Evolutionary conservation across 1,284 basidiomycete genomes (phyloP), one percentile per base, ranked within the genome.

Genomic region (Exobasidium cylindrosporum): DNA sequence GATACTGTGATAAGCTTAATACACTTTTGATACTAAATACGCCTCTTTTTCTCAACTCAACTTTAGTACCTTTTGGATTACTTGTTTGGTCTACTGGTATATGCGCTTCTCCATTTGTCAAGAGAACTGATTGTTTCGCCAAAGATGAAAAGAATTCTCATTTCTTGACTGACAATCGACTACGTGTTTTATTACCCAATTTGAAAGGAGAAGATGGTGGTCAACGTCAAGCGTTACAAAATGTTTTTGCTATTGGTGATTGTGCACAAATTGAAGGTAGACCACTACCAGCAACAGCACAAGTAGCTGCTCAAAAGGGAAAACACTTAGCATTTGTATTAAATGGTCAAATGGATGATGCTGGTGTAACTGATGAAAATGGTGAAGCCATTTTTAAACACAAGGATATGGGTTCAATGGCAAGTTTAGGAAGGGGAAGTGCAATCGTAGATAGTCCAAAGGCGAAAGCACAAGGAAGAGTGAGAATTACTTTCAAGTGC

Each of bases 71-170:
- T 13, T 90, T 88, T 75, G 91, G 91, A 14, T 82, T 92, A 43
- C 84, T 91, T 4, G 90, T 94, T 21, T 92, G 91, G 92, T 88
- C 24, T 68, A 92, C 91, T 3, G 90, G 90, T 1, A 83, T 93
- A 6, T 85, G 89, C 7, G 86, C 89, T 2, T 92, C 92, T 73
- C 89, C 90, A 6, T 82, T 93, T 46, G 84, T 92, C 53, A 80
- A 84, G 60, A 83, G 84, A 0, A 85, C 91, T 54, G 78, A 81
- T 3, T 86, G 63, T 0, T 78, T 91, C 4, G 74, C 86, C 43
- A 89, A 88, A 23, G 83, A 89, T 74, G 82, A 85, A 6, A 83
- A 86, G 61, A 83, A 90, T 32, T 86, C 87, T 59, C 84, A 87
- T 7, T 78, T 90, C 52, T 83, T 71, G 1, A 73, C 69, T n/a